Base-by-base conservation (phyloP, 2,329 filamentous ascomycete species). In the Incumbomyces delicatus region DNA sequence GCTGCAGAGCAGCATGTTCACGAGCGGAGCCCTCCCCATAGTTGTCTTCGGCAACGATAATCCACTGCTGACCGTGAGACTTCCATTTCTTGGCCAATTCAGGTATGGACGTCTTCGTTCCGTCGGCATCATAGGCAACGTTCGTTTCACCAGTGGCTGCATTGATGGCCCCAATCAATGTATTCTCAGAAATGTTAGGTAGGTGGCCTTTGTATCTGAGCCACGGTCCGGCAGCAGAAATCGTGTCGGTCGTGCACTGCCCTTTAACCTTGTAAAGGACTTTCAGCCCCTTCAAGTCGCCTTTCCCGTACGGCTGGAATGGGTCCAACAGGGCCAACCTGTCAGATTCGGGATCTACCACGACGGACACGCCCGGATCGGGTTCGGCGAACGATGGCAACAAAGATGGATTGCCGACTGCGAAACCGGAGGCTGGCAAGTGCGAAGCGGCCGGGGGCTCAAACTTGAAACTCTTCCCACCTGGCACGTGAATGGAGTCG, bases 121-220 rank as follows among this genome's bases (percentile, higher is more conserved):
- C 87, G 62, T 88, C 82, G 49, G 85, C 70, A 65, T 98, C 92
- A 69, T 94, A 92, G 4, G 90, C 92, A 16, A 78, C 81, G 66
- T 96, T 96, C 54, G 92, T 89, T 67, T 95, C 89, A 57, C 83
- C 85, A 0, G 90, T 98, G 52, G 86, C 87, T 36, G 85, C 88
- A 66, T 95, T 95, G 63, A 89, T 76, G 50, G 92, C 92, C 45
- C 88, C 92, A 69, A 95, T 95, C 55, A 98, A 80, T 2, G 92
- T 98, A 77, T 98, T 98, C 63, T 87, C 87, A 58, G 83, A 85
- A 66, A 98, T 98, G 74, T 98, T 98, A 65, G 92, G 87, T 53
- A 98, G 79, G 68, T 98, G 92, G 53, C 92, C 92, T 75, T 96
- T 96, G 80, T 96, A 98, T 70, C 96, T 96, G 57, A 98, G 79